Percentiles rank a stretch among this genome's conserved stretches.
Evolutionary conservation across 73 alveolate genomes (phyloP).

Genomic region (Symbiodinium natans): DNA sequence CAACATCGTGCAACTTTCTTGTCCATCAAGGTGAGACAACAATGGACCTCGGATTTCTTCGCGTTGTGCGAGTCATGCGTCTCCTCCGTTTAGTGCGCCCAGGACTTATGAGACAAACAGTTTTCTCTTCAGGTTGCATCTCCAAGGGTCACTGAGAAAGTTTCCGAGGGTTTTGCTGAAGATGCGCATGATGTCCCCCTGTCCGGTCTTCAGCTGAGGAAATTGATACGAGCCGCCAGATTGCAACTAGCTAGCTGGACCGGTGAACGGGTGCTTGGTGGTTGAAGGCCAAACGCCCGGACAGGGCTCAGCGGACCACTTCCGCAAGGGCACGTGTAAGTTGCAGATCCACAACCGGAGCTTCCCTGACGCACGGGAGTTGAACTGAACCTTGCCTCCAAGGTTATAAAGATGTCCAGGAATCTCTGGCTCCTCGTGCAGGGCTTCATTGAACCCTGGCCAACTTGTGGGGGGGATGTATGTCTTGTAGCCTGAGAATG

Average conservation of each 20-base stretch:
- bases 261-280: no score
- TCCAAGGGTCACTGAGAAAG: no score
- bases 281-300: no score
- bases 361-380: not conserved
- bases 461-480: not conserved
- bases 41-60: slow-evolving; percentile 38
- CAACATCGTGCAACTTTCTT: not conserved
- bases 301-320: no score
- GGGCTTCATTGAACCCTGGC: slow-evolving; percentile 50
- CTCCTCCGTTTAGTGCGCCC: slow-evolving; percentile 60
- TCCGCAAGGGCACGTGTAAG: no score
- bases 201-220: no score
- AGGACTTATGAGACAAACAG: no score
- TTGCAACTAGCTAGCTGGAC: not conserved
- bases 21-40: not conserved
- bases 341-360: no score
- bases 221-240: not conserved
- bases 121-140: no score
- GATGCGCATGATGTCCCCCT: no score
- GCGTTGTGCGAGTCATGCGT: slow-evolving; percentile 59
- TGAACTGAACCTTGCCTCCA: not conserved
- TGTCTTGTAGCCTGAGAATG: no score
- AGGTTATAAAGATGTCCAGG: slow-evolving; percentile 79
- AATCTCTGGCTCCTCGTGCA: slow-evolving; percentile 90
- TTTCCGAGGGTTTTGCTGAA: no score